Percentiles rank a stretch among this genome's conserved stretches.
phyloP scores from a whole-genome alignment of 805 yeast species.

The Candida krabiensis region DNA sequence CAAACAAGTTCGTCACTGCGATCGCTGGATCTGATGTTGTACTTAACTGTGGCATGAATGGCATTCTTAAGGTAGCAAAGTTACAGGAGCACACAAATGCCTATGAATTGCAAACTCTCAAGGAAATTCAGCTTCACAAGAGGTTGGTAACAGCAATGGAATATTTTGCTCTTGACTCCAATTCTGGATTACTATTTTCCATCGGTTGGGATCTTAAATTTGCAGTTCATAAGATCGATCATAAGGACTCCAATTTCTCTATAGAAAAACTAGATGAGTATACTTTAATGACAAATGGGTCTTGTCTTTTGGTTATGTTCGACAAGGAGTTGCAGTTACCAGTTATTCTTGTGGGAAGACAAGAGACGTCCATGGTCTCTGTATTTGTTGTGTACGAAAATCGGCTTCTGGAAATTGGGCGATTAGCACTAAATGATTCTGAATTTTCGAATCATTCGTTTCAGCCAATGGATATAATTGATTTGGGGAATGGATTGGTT shows the following conservation, averaged over 20 bases:
- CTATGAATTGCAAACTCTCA: slow-evolving; percentile 6
- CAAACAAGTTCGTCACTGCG: slow-evolving; percentile 22
- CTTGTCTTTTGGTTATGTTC: slow-evolving; percentile 42
- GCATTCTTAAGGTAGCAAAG: slow-evolving; percentile 20
- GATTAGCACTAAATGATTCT: slow-evolving; percentile 68
- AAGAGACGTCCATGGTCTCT: slow-evolving; percentile 58
- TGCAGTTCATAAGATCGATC: slow-evolving; percentile 34
- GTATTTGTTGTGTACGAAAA: slow-evolving; percentile 34
- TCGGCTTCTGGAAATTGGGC: slow-evolving; percentile 36
- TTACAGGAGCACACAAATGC: slow-evolving; percentile 2
- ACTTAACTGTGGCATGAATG: slow-evolving; percentile 35
- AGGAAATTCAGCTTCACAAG: slow-evolving; percentile 28
- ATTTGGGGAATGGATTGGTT: slow-evolving; percentile 33
- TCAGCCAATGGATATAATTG: slow-evolving; percentile 49
- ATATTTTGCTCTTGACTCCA: slow-evolving; percentile 11
- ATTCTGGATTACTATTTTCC: slow-evolving; percentile 43
- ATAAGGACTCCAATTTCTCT: slow-evolving; percentile 12
- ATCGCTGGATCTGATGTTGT: slow-evolving; percentile 23
- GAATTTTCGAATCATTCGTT: slow-evolving; percentile 67
- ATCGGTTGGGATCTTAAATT: slow-evolving; percentile 60
- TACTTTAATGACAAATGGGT: slow-evolving; percentile 50
- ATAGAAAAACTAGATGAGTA: slow-evolving; percentile 22
- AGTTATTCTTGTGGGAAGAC: slow-evolving; percentile 53
- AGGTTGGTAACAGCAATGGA: slow-evolving; percentile 29
- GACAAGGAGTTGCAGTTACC: slow-evolving; percentile 27